Evolutionary conservation across 495 filamentous ascomycete species (phyloP).

Genomic region (Aspergillus egyptiacus): DNA sequence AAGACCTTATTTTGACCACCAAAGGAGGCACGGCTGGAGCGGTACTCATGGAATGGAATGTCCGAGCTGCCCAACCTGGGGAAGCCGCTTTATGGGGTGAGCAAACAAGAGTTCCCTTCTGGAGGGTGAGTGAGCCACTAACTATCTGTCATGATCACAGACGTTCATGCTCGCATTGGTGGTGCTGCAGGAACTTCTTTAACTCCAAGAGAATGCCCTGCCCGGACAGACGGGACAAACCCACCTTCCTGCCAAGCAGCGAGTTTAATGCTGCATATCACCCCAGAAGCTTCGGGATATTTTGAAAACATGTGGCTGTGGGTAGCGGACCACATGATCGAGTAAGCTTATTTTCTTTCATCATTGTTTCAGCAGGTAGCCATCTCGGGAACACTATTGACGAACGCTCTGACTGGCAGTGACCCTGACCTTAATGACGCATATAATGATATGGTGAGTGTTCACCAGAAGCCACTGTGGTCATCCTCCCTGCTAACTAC

Average conservation of each 20-base stretch:
- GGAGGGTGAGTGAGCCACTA: neutral
- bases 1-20: constrained; percentile 51
- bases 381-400: neutral
- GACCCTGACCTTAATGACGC: constrained; percentile 12
- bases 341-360: constrained; percentile 11
- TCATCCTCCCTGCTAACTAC: neutral
- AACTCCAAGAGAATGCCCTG: constrained; percentile 56
- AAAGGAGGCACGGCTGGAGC: constrained; percentile 46
- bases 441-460: constrained; percentile 5
- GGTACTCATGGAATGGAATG: constrained; percentile 46
- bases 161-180: constrained; percentile 46
- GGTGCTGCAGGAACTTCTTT: constrained; percentile 51
- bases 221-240: neutral
- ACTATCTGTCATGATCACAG: neutral
- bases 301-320: constrained; percentile 59
- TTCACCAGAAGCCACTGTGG: neutral
- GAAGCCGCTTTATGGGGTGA: constrained; percentile 52
- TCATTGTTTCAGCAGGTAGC: neutral
- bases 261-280: constrained; percentile 49
- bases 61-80: constrained; percentile 44
- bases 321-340: constrained; percentile 54
- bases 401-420: neutral
- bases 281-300: constrained; percentile 44
- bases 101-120: neutral
- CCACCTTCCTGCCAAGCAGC: constrained; percentile 41